These are phyloP conservation scores for Umbelopsis vinacea DNA, from an alignment of 192 early-diverging fungal genomes.

Conservation along the genomic window DNA sequence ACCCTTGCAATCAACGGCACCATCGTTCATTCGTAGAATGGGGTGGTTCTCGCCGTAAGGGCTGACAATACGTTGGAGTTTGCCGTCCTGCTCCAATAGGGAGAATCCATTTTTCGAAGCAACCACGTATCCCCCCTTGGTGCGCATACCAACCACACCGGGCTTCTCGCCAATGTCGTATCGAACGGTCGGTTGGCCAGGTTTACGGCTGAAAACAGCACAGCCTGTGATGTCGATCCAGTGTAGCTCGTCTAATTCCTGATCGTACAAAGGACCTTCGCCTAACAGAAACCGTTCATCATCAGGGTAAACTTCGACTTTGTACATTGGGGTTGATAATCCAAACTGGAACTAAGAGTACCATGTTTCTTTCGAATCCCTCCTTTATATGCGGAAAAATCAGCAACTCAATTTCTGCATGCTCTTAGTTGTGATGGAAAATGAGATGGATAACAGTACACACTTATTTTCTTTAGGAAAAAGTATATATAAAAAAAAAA, in stretches of 20 bases:
- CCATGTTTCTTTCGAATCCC: not conserved
- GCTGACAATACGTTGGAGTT: conserved; percentile 1
- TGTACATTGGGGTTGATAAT: not conserved
- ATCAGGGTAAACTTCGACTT: conserved; percentile 13
- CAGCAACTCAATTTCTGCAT: conserved; percentile 20
- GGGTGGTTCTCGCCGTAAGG: conserved; percentile 7
- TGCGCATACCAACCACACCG: not conserved
- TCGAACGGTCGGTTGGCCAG: not conserved
- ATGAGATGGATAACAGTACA: not conserved
- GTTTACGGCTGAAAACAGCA: not conserved
- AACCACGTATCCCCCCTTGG: not conserved
- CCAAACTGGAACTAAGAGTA: not conserved
- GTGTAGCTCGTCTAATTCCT: conserved; percentile 1
- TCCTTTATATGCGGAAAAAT: conserved; percentile 13
- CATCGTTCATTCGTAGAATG: conserved; percentile 19
- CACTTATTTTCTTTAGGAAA: not conserved
- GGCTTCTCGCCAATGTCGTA: conserved; percentile 16
- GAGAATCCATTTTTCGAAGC: conserved; percentile 17
- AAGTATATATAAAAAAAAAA: not conserved
- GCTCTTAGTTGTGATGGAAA: no score
- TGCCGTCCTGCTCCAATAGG: not conserved
- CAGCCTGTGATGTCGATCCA: conserved; percentile 19
- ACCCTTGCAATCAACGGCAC: conserved; percentile 13
- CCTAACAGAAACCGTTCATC: not conserved
- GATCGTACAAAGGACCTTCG: conserved; percentile 5